Conservation (phyloP, 192 early-diverging fungal genomes). For the Funneliformis mosseae region DNA sequence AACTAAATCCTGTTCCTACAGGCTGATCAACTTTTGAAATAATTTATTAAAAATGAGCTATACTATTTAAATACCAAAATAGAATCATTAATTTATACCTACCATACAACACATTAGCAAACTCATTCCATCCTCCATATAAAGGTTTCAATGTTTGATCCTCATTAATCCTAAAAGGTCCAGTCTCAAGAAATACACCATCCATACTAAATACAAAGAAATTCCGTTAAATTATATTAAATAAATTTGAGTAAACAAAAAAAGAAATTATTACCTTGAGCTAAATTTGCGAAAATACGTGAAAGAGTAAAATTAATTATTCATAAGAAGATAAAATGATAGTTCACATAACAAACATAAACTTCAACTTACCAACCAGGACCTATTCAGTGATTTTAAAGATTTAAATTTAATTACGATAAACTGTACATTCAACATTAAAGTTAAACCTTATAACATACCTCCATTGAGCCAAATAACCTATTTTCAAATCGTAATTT, state of each 20-base stretch:
- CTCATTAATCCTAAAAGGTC: constrained; percentile 52
- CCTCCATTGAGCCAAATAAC: constrained; percentile 69
- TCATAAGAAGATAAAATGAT: neutral
- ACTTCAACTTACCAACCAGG: constrained; percentile 10
- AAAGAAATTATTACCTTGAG: constrained; percentile 10
- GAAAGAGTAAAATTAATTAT: neutral
- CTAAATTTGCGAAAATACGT: neutral
- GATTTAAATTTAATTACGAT: neutral
- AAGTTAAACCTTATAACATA: constrained; percentile 7
- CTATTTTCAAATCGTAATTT: constrained; percentile 30
- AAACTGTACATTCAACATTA: neutral
- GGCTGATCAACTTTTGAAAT: constrained; percentile 61
- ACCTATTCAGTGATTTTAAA: neutral
- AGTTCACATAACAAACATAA: neutral
- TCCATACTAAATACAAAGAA: constrained; percentile 53
- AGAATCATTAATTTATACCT: neutral
- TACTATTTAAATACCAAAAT: neutral
- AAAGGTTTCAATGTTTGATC: constrained; percentile 46
- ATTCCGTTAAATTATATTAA: neutral
- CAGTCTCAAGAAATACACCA: constrained; percentile 65
- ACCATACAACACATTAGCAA: constrained; percentile 64
- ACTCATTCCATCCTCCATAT: constrained; percentile 58
- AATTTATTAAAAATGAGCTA: neutral
- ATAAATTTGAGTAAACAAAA: too few relatives aligned
- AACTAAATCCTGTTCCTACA: constrained; percentile 64